These are phyloP conservation scores for Penicillium paradoxum DNA, from an alignment of 495 filamentous ascomycete genomes.

Conservation along the genomic window DNA sequence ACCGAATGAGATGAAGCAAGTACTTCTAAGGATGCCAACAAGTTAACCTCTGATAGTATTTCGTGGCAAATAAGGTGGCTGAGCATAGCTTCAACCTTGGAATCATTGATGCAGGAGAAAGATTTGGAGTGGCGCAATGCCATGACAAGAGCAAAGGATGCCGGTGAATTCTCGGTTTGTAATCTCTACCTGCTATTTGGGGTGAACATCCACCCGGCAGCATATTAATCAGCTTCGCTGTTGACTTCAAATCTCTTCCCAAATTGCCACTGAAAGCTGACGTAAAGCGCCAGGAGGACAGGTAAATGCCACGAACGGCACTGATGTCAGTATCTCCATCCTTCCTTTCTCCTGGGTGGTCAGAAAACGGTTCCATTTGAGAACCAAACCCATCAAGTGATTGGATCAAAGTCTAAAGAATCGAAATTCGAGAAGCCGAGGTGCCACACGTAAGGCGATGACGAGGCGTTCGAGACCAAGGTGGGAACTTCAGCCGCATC, in stretches of 20 bases:
- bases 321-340: not conserved
- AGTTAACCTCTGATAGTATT: too few species aligned
- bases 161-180: not conserved
- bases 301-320: too few species aligned
- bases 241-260: too few species aligned
- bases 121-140: not conserved
- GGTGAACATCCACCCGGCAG: not conserved
- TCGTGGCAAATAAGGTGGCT: not conserved
- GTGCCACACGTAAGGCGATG: not conserved
- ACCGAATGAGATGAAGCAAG: not conserved
- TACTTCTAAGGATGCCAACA: not conserved
- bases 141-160: not conserved
- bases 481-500: constrained; percentile 1
- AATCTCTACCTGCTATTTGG: not conserved
- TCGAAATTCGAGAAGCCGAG: constrained; percentile 2
- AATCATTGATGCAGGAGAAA: not conserved
- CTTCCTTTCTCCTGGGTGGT: not conserved
- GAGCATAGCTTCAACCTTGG: not conserved
- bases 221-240: not conserved
- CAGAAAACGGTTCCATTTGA: not conserved
- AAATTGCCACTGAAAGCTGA: constrained; percentile 1
- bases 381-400: not conserved
- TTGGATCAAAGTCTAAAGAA: not conserved
- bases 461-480: constrained; percentile 5
- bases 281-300: too few species aligned